Evolutionary conservation across 202 grass and related monocot species (phyloP), one percentile per base, ranked within the genome.

Genomic region (Elaeis oleifera): DNA sequence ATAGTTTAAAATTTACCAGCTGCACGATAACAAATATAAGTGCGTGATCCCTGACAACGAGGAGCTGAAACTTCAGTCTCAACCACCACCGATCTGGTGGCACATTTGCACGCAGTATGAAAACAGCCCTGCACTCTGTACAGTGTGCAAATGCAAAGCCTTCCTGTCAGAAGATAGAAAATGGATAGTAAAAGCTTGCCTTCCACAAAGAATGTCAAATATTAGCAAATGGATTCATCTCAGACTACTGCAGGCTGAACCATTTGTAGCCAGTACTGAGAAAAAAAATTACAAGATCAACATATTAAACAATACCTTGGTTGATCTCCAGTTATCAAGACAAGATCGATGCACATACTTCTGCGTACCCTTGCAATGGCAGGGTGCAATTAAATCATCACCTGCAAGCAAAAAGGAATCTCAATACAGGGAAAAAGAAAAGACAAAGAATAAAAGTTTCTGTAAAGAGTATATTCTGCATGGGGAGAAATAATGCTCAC

Each of bases 131-230:
- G 77, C 92, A 97, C 55, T 97, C 88, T 2, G 92, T 97, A 65
- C 92, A 97, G 71, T 97, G 88, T 79, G 92, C 86, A 89, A 97
- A 97, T 61, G 92, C 92, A 97, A 89, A 97, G 68, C 92, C 92
- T 91, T 97, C 92, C 92, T 97, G 84, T 26, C 51, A 77, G 24
- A 71, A 31, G 68, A 72, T 71, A 59, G 17, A 39, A 74, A 67
- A 51, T 54, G 13, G 36, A 44, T 44, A 14, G 36, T 44, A 65
- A 31, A 31, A 63, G 27, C 57, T 59, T 59, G 57, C 27, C 16
- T 27, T 56, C 17, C 51, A 60, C 17, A 29, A 25, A n/a, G 31
- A 23, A 48, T 20, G 23, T 23, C 23, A 81, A 48, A 50, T 36
- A 59, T 57, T 51, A 32, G 57, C 22, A 0, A 59, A 58, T 55